These are phyloP conservation scores for Aspergillus aculeatus DNA, from an alignment of 2,329 filamentous ascomycete genomes.

Conservation along the genomic window DNA sequence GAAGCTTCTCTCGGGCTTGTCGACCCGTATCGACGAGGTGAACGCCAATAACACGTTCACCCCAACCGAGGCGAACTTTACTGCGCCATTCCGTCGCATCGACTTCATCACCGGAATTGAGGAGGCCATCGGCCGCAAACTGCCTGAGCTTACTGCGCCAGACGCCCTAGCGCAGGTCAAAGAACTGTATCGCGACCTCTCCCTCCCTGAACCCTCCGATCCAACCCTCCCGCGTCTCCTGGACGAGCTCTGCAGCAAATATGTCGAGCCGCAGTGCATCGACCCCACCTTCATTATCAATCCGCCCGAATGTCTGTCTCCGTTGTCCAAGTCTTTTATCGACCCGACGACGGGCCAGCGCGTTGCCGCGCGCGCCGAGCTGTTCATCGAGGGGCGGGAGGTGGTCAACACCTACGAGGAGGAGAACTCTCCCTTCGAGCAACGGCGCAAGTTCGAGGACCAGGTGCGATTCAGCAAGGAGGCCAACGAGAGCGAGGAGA, in stretches of 20 bases:
- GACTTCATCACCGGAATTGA: constrained; percentile 84
- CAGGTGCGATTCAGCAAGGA: constrained; percentile 52
- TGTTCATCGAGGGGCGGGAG: constrained; percentile 78
- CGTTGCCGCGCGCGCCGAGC: constrained; percentile 78
- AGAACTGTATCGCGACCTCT: constrained; percentile 52
- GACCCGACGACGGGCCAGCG: constrained; percentile 67
- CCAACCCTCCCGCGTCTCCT: constrained; percentile 69
- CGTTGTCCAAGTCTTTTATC: constrained; percentile 80
- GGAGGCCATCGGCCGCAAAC: constrained; percentile 58
- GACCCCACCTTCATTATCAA: constrained; percentile 81
- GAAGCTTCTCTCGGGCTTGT: constrained; percentile 62
- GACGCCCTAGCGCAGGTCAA: constrained; percentile 61
- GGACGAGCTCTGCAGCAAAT: constrained; percentile 72
- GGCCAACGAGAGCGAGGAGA: constrained; percentile 48
- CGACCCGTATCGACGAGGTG: constrained; percentile 50
- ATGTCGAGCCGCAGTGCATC: constrained; percentile 74
- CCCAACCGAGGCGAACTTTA: constrained; percentile 58
- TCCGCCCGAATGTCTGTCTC: constrained; percentile 87
- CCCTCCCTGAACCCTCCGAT: constrained; percentile 51
- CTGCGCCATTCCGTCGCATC: constrained; percentile 60
- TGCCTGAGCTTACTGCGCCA: constrained; percentile 61
- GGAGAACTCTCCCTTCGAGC: constrained; percentile 87
- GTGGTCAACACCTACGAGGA: constrained; percentile 98
- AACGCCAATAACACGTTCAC: constrained; percentile 46
- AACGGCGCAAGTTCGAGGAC: constrained; percentile 75